These are phyloP conservation scores for Verticillium nonalfalfae DNA, from an alignment of 2,329 filamentous ascomycete species.

Conservation along the genomic window DNA sequence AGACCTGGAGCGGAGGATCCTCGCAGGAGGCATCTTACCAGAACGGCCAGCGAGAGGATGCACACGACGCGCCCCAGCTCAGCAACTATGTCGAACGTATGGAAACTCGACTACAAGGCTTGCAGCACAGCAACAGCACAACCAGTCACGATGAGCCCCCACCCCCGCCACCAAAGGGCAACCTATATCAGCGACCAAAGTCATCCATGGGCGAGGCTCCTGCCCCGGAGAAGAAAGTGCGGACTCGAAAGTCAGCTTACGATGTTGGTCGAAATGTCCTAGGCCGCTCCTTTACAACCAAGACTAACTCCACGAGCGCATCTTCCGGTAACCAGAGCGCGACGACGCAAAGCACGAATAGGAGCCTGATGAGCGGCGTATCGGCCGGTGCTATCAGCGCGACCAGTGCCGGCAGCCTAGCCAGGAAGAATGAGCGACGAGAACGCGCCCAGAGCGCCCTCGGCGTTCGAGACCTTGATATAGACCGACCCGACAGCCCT, in stretches of 20 bases:
- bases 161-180: conserved; percentile 55
- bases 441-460: conserved; percentile 58
- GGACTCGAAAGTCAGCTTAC: conserved; percentile 68
- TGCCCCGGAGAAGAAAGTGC: conserved; percentile 39
- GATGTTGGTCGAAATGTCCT: conserved; percentile 67
- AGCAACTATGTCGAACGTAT: conserved; percentile 87
- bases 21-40: conserved; percentile 40
- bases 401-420: conserved; percentile 90
- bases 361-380: conserved; percentile 87
- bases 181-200: conserved; percentile 47
- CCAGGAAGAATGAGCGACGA: conserved; percentile 57
- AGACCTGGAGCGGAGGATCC: conserved; percentile 50
- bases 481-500: conserved; percentile 54
- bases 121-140: conserved; percentile 51
- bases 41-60: conserved; percentile 34
- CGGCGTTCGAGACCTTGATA: conserved; percentile 44
- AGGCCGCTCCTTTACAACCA: conserved; percentile 78
- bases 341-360: conserved; percentile 71
- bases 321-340: conserved; percentile 67
- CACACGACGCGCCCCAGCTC: conserved; percentile 60
- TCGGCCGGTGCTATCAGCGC: conserved; percentile 90
- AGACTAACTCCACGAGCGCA: conserved; percentile 75
- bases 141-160: conserved; percentile 48
- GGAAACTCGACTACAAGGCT: conserved; percentile 71
- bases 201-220: conserved; percentile 45